Evolutionary conservation across 768 basidiomycete genomes (phyloP), one percentile per base, ranked within the genome.

Genomic region (Agrocybe chaxingu): DNA sequence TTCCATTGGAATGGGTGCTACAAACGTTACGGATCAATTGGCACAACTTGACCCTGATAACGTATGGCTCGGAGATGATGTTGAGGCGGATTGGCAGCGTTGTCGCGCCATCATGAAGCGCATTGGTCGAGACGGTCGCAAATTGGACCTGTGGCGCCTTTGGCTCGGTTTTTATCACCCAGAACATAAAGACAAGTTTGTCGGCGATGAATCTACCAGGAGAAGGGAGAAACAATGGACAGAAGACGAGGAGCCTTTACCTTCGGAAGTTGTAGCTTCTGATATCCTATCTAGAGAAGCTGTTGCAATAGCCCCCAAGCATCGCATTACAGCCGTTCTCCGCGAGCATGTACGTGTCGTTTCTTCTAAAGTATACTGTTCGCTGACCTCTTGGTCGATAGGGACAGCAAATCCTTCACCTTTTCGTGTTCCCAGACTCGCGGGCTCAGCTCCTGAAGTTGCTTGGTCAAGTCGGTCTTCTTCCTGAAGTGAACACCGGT

Each of bases 361-460:
- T 4, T 34, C 16, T 45, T 41, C 45, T 13, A 30, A 35, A 24
- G 32, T 24, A 31, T 29, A 13, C 18, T 42, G 34, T 30, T 52
- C 29, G 48, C 49, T 59, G 7, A 65, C 45, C 34, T 18, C 19
- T 34, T 42, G 38, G 52, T 30, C 37, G 33, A 50, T 31, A 91
- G 89, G 79, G 77, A 34, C 69, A 72, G 24, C 65, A 76, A 2
- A 67, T 92, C 39, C 64, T 90, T 36, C 72, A 66, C 10, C 67
- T 75, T 1, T 89, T 90, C 59, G 67, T 89, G 37, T 92, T 78
- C 59, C 89, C 90, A 1, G 86, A 89, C 50, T 89, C 90, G 9
- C 80, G 89, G 3, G 82, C 79, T 2, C 73, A 78, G 47, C 83
- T 91, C 47, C 55, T 87, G n/a, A 66, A 74, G 44, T 68, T 89